Conservation (phyloP, 2,329 filamentous ascomycete species). For the Pseudocercospora crystallina region DNA sequence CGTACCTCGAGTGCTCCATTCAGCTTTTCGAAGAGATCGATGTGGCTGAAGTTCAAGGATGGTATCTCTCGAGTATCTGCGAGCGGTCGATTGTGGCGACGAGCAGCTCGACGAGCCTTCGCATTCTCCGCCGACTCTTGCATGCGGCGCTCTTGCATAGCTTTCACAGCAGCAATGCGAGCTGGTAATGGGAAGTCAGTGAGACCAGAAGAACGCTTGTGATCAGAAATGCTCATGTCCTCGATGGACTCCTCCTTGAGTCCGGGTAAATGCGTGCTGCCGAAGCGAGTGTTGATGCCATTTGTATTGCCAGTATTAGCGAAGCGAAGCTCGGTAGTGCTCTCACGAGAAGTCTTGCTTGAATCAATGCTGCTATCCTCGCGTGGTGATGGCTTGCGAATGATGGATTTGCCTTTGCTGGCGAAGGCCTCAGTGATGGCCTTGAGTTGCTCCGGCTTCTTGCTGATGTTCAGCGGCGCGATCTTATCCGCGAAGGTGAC, state of each 20-base stretch:
- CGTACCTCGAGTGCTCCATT: slow-evolving; percentile 45
- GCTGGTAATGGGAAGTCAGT: slow-evolving; percentile 33
- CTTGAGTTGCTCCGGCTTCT: slow-evolving; percentile 27
- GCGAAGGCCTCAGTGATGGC: slow-evolving; percentile 18
- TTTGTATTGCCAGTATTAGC: slow-evolving; percentile 19
- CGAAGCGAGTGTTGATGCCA: slow-evolving; percentile 28
- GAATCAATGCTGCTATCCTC: slow-evolving; percentile 23
- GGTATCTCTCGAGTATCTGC: slow-evolving; percentile 44
- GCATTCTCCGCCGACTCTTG: slow-evolving; percentile 33
- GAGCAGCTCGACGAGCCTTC: slow-evolving; percentile 30
- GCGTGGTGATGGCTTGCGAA: slow-evolving; percentile 29
- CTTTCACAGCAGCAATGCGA: slow-evolving; percentile 37
- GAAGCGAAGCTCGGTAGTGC: slow-evolving; percentile 28
- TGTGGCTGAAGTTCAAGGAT: slow-evolving; percentile 50
- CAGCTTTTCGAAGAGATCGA: slow-evolving; percentile 47
- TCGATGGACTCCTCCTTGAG: slow-evolving; percentile 52
- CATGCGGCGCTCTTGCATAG: slow-evolving; percentile 36
- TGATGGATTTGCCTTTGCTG: slow-evolving; percentile 28
- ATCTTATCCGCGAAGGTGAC: slow-evolving; percentile 38
- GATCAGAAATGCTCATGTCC: slow-evolving; percentile 41
- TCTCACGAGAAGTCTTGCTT: slow-evolving; percentile 24
- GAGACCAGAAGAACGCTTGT: slow-evolving; percentile 22
- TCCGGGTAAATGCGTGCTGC: slow-evolving; percentile 38
- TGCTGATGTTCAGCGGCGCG: slow-evolving; percentile 35
- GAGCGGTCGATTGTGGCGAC: slow-evolving; percentile 33